A percentile compares a stretch with the other conserved stretches of the same genome.
These are phyloP conservation scores for Boletus pseudo-olivaceus DNA, from an alignment of 768 basidiomycete genomes.

Conservation along the genomic window DNA sequence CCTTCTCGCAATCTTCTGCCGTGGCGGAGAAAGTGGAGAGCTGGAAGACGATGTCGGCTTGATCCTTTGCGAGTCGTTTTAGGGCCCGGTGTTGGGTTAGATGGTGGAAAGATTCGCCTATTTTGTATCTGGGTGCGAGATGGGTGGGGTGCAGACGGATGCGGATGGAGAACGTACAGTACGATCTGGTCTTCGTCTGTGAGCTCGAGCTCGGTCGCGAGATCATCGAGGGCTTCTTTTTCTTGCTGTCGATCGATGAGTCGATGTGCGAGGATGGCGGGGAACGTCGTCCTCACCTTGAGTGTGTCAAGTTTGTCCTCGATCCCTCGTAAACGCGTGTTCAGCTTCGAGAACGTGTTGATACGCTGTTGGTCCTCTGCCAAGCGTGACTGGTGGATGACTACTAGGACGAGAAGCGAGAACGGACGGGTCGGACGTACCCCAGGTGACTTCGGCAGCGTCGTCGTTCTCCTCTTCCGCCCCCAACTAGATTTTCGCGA, in stretches of 20 bases:
- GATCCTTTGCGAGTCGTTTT: conserved; percentile 68
- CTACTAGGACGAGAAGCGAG: too few relatives aligned
- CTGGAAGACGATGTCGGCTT: conserved; percentile 52
- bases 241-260: conserved; percentile 59
- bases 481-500: conserved; percentile 46
- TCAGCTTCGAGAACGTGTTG: conserved; percentile 88
- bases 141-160: conserved; percentile 56
- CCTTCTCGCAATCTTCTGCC: conserved; percentile 62
- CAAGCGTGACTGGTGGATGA: background rate
- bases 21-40: conserved; percentile 47
- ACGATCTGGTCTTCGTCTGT: conserved; percentile 81
- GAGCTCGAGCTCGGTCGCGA: conserved; percentile 83
- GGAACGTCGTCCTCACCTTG: conserved; percentile 50
- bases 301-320: conserved; percentile 69
- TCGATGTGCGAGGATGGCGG: background rate
- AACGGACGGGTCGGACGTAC: conserved; percentile 35
- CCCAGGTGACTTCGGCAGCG: conserved; percentile 80
- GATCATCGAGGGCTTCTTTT: conserved; percentile 91
- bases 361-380: conserved; percentile 86
- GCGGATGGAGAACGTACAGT: conserved; percentile 46
- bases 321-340: conserved; percentile 67
- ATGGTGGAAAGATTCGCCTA: conserved; percentile 88
- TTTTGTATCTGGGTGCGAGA: conserved; percentile 71
- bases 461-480: conserved; percentile 77
- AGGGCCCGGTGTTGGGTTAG: conserved; percentile 66